Evolutionary conservation across 495 filamentous ascomycete species (phyloP).

Genomic region (Aspergillus nidulans): DNA sequence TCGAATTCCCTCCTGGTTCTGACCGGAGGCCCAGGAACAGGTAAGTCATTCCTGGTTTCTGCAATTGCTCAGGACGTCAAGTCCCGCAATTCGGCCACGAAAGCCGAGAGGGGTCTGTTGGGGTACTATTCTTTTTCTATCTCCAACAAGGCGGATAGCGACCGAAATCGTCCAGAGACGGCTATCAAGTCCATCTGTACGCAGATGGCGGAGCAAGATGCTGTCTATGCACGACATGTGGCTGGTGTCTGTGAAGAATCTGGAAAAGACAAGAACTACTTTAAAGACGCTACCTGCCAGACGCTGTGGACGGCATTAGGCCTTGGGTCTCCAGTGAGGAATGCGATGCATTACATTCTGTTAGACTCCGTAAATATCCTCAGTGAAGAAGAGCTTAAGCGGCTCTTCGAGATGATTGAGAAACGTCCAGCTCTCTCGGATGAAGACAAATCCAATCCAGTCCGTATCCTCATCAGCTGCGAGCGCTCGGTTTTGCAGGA

Average conservation of each 20-base stretch:
- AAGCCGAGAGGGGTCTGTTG: constrained; percentile 14
- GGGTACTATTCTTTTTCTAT: constrained; percentile 20
- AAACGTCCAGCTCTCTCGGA: no score
- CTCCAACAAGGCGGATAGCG: constrained; percentile 11
- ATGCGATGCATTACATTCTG: constrained; percentile 18
- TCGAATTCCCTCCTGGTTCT: constrained; percentile 15
- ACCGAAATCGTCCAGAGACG: constrained; percentile 15
- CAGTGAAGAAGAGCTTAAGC: not conserved
- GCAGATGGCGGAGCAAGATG: constrained; percentile 23
- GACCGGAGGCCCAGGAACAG: constrained; percentile 18
- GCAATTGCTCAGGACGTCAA: constrained; percentile 18
- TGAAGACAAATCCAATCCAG: not conserved
- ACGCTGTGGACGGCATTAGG: constrained; percentile 20
- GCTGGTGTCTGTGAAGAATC: constrained; percentile 6
- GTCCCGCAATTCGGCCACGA: constrained; percentile 1
- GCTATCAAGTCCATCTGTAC: constrained; percentile 21
- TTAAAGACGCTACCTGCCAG: constrained; percentile 18
- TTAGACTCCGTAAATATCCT: constrained; percentile 19
- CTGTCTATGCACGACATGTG: constrained; percentile 18
- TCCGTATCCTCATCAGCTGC: constrained; percentile 9
- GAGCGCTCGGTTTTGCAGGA: no score
- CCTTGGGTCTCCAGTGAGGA: constrained; percentile 16
- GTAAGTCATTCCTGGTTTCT: constrained; percentile 18
- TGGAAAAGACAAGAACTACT: constrained; percentile 16
- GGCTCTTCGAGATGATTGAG: not conserved